Percentiles rank a stretch among this genome's conserved stretches.
These are phyloP conservation scores for Murraya paniculata DNA, from an alignment of 345 rosid genomes.

Conservation along the genomic window DNA sequence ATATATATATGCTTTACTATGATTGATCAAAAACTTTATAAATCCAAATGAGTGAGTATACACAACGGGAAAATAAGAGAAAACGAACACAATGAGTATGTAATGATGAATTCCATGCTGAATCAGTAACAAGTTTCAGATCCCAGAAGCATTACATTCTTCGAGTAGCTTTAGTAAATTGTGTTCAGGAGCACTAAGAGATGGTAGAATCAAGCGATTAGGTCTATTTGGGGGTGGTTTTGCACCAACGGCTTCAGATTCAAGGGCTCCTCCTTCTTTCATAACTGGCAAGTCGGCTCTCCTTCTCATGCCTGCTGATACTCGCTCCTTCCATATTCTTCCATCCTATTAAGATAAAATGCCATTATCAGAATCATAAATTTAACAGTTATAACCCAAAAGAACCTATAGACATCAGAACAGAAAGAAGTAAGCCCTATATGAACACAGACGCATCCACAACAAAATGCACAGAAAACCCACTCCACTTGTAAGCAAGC, in stretches of 20 bases:
- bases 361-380: constrained; percentile 8
- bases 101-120: not conserved
- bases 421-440: not conserved
- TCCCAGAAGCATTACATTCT: constrained; percentile 65
- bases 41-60: not conserved
- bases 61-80: not conserved
- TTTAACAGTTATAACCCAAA: not conserved
- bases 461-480: not conserved
- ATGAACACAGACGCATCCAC: not conserved
- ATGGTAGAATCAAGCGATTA: constrained; percentile 48
- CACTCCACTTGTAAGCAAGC: not conserved
- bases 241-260: constrained; percentile 39
- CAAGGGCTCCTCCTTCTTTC: constrained; percentile 48
- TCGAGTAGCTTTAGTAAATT: constrained; percentile 75
- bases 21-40: constrained; percentile 5
- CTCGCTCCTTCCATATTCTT: constrained; percentile 91
- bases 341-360: constrained; percentile 59
- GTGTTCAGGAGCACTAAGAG: constrained; percentile 90
- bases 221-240: constrained; percentile 25
- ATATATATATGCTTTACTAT: not conserved
- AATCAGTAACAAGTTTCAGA: constrained; percentile 30
- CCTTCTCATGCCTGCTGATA: constrained; percentile 55
- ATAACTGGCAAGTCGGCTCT: constrained; percentile 60
- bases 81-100: not conserved
- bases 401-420: not conserved